Evolutionary conservation across 208 protist species (phyloP).

Genomic region (Wallacemonas sp.): DNA sequence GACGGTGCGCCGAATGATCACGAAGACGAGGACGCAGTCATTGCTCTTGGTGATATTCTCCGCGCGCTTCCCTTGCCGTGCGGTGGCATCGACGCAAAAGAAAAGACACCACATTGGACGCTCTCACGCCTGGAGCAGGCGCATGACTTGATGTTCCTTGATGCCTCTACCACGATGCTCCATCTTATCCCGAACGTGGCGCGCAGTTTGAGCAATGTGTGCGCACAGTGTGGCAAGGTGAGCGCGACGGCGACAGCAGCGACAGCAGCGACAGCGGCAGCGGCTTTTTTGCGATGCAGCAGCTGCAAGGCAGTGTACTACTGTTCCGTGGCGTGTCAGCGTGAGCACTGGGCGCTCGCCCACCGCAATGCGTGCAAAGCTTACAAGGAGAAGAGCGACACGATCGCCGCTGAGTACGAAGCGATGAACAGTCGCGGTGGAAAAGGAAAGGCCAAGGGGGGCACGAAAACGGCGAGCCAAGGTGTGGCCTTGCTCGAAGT

Average conservation of each 20-base stretch:
- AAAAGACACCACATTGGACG: conserved; percentile 39
- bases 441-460: conserved; percentile 24
- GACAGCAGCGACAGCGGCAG: conserved; percentile 2
- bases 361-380: conserved; percentile 58
- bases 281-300: conserved; percentile 61
- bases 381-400: conserved; percentile 52
- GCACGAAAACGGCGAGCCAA: conserved; percentile 10
- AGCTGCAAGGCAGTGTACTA: conserved; percentile 85
- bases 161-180: conserved; percentile 71
- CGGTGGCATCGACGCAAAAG: not conserved
- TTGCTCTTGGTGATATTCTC: conserved; percentile 70
- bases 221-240: conserved; percentile 49
- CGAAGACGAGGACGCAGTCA: conserved; percentile 69
- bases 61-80: conserved; percentile 47
- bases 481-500: conserved; percentile 60
- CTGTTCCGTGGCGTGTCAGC: conserved; percentile 71
- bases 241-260: not conserved
- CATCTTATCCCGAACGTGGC: conserved; percentile 68
- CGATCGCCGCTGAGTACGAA: conserved; percentile 52
- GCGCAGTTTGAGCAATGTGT: conserved; percentile 47
- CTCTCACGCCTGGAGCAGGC: conserved; percentile 45
- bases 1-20: conserved; percentile 23
- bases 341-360: conserved; percentile 54
- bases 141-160: conserved; percentile 81
- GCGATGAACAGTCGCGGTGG: conserved; percentile 33